Base-by-base conservation (phyloP, 2,329 filamentous ascomycete genomes). In the Dothideomycetes sp. region DNA sequence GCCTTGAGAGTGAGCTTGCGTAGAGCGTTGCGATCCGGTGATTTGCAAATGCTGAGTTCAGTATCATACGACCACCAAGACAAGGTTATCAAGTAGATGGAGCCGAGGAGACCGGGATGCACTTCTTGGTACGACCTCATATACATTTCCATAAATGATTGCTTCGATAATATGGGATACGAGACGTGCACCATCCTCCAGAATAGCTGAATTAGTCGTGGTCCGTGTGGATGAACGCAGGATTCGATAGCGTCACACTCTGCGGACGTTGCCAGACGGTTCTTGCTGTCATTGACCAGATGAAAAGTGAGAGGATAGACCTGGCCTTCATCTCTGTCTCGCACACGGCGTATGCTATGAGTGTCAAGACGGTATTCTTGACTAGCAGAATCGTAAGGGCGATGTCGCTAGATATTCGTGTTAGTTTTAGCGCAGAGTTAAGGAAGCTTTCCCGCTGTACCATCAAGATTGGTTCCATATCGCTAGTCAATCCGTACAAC, bases 1-100 rank as follows among this genome's bases (percentile, higher is more conserved):
- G 30, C 30, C 17, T 9, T 32, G 5, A 7, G 16, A 11, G 30
- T 32, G 11, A 32, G 30, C 17, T 32, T 17, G 15, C 30, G 30
- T 8, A 32, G 30, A 10, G 10, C 6, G 17, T 9, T 11, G 17
- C 30, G 1, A 12, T 32, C 16, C 4, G 30, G 30, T 17, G 17
- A 15, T 11, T 32, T 32, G 6, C 30, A 12, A 8, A 32, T 17
- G 11, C 30, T 32, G 16, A 32, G 16, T 18, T 8, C 16, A 12
- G 30, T 32, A n/a, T 35, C 33, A 18, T 35, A 25, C 6, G 33
- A 35, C 33, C 33, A 35, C 33, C 20, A 35, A 7, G 19, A 12
- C 23, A 25, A 16, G 10, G 33, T 15, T 13, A 24, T 7, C 20
- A 35, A n/a, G 18, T 35, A 35, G 20, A 35, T 20, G 2, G 33